Evolutionary conservation across 2,329 filamentous ascomycete species (phyloP), one percentile per base, ranked within the genome.

Genomic region (Calonectria pseudoturangicola): DNA sequence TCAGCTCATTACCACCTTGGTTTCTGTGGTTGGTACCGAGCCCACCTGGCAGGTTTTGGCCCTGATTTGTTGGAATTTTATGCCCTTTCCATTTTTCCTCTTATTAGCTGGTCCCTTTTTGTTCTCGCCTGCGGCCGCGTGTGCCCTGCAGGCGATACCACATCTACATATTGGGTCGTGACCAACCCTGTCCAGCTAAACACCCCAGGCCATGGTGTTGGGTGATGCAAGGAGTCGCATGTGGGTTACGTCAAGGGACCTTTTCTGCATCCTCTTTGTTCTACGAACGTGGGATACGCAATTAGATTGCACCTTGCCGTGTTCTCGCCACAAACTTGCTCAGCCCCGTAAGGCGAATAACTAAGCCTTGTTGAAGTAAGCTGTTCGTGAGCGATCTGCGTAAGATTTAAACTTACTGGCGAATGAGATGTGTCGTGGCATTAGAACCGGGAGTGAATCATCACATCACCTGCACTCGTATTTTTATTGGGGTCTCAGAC

Each of bases 1-100:
- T 66, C 33, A 43, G 43, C 70, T 58, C 41, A 58, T 68, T 58
- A 72, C 65, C 70, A 68, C 70, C 39, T 48, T 27, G 41, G 45
- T 50, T 43, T 16, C 30, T 48, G 45, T 58, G 30, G 28, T 27
- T 64, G 45, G 69, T 68, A 54, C 69, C 56, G 50, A 56, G 33
- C 21, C 70, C 65, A 39, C 47, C 56, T 36, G 21, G 33, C 65
- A 50, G n/a, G 41, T 51, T 58, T 36, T n/a, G 50, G 28, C 63
- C 56, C 65, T 68, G 65, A 68, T 72, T 68, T 65, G 70, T 30
- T 68, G 48, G 41, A 47, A 28, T 25, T 66, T 47, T 36, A 36
- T 39, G 48, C 36, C 54, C n/a, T 33, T 69, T 66, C 43, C 30
- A 45, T 63, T 33, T 33, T 45, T 3, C n/a, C 18, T 39, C 43